Evolutionary conservation across 208 protist species (phyloP), one percentile per base, ranked within the genome.

Genomic region (Trypanosoma platydactyli): DNA sequence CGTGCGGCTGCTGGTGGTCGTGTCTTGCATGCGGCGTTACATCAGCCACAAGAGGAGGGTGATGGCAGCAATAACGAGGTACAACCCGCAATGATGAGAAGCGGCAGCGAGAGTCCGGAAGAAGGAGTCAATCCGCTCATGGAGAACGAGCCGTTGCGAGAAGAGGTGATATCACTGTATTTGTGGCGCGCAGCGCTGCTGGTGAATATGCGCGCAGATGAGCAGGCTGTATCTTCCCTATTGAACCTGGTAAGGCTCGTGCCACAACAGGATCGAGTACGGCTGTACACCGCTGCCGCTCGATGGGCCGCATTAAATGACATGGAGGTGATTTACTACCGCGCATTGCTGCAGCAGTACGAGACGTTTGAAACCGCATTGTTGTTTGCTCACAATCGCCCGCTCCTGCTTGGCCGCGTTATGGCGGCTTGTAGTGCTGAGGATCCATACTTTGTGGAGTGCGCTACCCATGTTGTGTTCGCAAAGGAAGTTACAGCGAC

Each of bases 311-410:
- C 41, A 30, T 74, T 94, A 30, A 89, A 88, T 73, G 88, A 94
- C 69, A 91, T 91, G 84, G 84, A 94, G 67, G 64, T 92, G 27
- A 76, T 91, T 33, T 91, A 89, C 59, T 94, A 89, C 64, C 80
- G 85, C 46, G 83, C 76, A 33, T 53, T 92, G 3, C 38, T 84
- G 16, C 74, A 90, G 64, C 81, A 77, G 48, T 91, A 81, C 73
- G 56, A 75, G 46, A 46, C 76, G 12, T 91, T 89, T 46, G 56
- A 64, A n/a, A 24, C 69, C 1, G 80, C 85, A 18, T 33, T 63
- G 40, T 35, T 61, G 24, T 82, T 87, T 56, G 88, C 88, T 12
- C 72, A 65, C 18, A 70, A 85, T 33, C 68, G 84, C 12, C 79
- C 82, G 49, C 45, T 90, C 68, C 73, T 94, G 44, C 77, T 94